phyloP scores from a whole-genome alignment of 2,329 filamentous ascomycete species.

The Neodidymelliopsis sp. region DNA sequence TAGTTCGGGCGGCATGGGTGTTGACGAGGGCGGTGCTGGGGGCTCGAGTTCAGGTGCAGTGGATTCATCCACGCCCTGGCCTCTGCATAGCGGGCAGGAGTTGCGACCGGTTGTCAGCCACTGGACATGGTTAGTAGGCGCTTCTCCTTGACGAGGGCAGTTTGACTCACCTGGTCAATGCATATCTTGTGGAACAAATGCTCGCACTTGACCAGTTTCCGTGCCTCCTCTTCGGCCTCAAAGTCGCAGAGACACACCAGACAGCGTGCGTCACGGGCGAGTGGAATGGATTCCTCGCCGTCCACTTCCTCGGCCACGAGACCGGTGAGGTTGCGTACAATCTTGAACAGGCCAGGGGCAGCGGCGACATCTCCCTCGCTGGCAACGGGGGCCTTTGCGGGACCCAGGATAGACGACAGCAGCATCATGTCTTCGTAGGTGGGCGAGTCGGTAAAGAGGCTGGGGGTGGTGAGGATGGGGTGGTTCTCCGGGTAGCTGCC shows the following conservation, averaged over 20 bases:
- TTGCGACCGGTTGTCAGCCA: conserved; percentile 74
- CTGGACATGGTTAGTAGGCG: conserved; percentile 48
- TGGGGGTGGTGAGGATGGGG: conserved; percentile 73
- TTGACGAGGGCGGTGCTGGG: conserved; percentile 15
- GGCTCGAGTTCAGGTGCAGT: conserved; percentile 16
- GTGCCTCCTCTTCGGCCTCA: conserved; percentile 66
- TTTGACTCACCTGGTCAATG: conserved; percentile 69
- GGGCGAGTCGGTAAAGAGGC: conserved; percentile 73
- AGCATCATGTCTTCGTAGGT: conserved; percentile 78
- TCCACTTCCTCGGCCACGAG: conserved; percentile 59
- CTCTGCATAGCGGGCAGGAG: conserved; percentile 68
- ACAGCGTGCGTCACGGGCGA: conserved; percentile 61
- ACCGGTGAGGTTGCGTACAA: conserved; percentile 53
- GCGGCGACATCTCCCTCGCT: conserved; percentile 69
- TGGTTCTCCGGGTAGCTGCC: conserved; percentile 75
- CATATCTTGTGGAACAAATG: conserved; percentile 74
- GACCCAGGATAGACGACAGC: conserved; percentile 70
- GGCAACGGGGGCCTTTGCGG: conserved; percentile 73
- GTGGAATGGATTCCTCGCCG: conserved; percentile 39
- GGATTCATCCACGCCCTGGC: conserved; percentile 64
- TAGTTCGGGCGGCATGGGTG: conserved; percentile 22
- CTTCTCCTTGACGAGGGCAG: background rate
- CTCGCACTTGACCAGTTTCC: conserved; percentile 68
- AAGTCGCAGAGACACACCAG: conserved; percentile 73
- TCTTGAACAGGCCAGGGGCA: conserved; percentile 66